Base-by-base conservation (phyloP, 257 asterid species). In the Linderniella brevidens region DNA sequence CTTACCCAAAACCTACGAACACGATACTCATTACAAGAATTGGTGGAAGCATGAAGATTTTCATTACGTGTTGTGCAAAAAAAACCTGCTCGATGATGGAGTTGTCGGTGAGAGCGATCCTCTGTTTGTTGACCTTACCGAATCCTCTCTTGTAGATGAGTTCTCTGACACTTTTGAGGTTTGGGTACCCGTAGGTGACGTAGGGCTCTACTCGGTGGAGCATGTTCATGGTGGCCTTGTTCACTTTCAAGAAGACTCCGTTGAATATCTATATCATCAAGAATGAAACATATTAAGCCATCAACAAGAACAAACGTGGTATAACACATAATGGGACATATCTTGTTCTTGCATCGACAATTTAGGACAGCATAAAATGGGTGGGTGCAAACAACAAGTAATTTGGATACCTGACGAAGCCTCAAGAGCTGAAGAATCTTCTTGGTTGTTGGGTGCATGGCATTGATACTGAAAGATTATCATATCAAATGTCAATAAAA, bases 351-450 rank as follows among this genome's bases (percentile, higher is more conserved):
- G 6, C 32, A 38, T 9, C 43, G n/a, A n/a, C n/a, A 38, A 38
- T 38, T 38, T 38, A 9, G 8, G 32, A 38, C 14, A 38, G 43
- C 43, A 25, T 25, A 2, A 6, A 25, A 25, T 2, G 32, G 32
- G 6, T 25, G 32, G 32, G 4, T 25, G 6, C 43, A 38, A 11
- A 38, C 8, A 38, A 42, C 5, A 42, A 42, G 17, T 10, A 10
- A 9, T 14, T 8, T 13, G 8, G 47, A 42, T 8, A 46, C 32
- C 76, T 71, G 82, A 10, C 82, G 57, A 57, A 75, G 40, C 19
- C 79, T 63, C 29, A 75, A 60, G 20, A 75, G 82, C 64, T 70
- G 82, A 37, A 74, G 49, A 13, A 74, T 74, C 62, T 70, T 70
- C 58, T 70, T 74, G 1, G 76, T 68, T 19, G 45, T 57, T 0